Base-by-base conservation (phyloP, 2,329 filamentous ascomycete species). In the Periconia macrospinosa region DNA sequence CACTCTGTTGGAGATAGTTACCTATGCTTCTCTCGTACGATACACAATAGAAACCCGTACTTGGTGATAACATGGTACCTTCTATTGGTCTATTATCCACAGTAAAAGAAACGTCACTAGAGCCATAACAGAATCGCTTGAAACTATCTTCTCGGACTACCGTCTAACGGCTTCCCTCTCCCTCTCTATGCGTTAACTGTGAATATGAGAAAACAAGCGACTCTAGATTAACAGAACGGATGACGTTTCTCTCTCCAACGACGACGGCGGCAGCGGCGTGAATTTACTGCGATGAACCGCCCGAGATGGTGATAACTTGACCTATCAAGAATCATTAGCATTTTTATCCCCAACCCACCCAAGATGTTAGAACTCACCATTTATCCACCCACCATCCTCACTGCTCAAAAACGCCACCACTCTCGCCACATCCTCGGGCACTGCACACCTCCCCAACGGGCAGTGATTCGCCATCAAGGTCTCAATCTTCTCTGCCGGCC, bases 401-500 rank as follows among this genome's bases (percentile, higher is more conserved):
- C 66, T 70, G 2, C 70, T 69, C 41, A 76, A 56, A 57, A 76
- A 76, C 2, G 71, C 74, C 35, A 76, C 74, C 27, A 75, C 74
- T n/a, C 72, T 55, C 23, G 71, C 74, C 11, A 76, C 73, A 60
- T 76, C 74, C 59, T 81, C 77, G 1, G 79, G 79, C 11, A 73
- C 69, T 8, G 79, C 79, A 65, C 78, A 81, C 35, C 79, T 60
- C 46, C 77, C 76, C 17, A 81, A 61, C 17, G 79, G 79, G 63
- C 79, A 81, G 63, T 79, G 74, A 17, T 75, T 70, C 23, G 79
- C 78, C 78, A 82, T 81, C 43, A 79, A 59, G 6, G 57, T 63
- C 73, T 82, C 79, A 33, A 82, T 80, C 69, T 78, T 79, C 52
- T 78, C 76, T 1, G 76, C 77, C 0, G 78, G 71, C 74, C 75